phyloP scores from a whole-genome alignment of 306 rosid species.

The Quercus variabilis region DNA sequence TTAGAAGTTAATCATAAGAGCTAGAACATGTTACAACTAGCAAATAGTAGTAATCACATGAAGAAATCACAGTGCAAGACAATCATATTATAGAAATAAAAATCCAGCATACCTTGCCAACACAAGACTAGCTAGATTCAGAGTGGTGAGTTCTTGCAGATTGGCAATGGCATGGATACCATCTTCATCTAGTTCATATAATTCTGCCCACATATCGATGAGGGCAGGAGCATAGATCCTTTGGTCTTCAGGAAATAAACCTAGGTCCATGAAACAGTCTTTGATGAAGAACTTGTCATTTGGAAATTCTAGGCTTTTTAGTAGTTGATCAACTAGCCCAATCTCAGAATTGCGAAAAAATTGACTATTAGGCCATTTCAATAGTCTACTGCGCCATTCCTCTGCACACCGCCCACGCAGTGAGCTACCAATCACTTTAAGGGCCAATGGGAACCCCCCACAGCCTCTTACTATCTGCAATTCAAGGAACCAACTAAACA shows the following conservation, averaged over 20 bases:
- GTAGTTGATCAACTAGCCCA: conserved; percentile 34
- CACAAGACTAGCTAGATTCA: conserved; percentile 15
- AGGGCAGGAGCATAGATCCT: conserved; percentile 17
- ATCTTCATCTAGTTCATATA: too few species aligned
- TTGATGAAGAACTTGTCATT: conserved; percentile 20
- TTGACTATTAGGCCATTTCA: conserved; percentile 17
- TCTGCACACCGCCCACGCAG: too few species aligned
- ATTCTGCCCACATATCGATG: too few species aligned
- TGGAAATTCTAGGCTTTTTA: conserved; percentile 42
- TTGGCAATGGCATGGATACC: too few species aligned
- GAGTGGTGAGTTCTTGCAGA: not conserved
- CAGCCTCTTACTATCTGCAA: too few species aligned
- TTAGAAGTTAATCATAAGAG: too few species aligned
- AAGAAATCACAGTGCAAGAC: not conserved
- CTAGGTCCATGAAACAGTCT: conserved; percentile 57
- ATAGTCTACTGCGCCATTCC: not conserved
- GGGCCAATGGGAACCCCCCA: too few species aligned
- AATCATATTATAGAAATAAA: not conserved
- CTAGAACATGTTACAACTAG: not conserved
- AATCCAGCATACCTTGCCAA: conserved; percentile 27
- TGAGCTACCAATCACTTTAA: too few species aligned
- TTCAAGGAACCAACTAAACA: too few species aligned
- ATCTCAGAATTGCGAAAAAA: conserved; percentile 25
- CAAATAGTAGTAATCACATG: not conserved
- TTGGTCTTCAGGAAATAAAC: conserved; percentile 31